These are phyloP conservation scores for Jackrogersella minutella DNA, from an alignment of 495 filamentous ascomycete genomes.

Conservation along the genomic window DNA sequence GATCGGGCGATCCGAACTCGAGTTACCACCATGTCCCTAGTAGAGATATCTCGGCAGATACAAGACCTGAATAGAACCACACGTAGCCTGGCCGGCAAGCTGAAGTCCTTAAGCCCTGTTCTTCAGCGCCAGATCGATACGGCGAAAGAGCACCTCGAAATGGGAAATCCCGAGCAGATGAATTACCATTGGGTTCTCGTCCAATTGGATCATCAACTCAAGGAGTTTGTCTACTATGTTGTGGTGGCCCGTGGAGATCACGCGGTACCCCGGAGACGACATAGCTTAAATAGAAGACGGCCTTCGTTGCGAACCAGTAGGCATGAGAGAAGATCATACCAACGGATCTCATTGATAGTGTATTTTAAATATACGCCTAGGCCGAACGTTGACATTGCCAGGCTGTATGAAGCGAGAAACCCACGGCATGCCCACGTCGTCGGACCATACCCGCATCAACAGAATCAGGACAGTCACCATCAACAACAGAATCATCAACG, in stretches of 20 bases:
- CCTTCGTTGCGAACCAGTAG: constrained; percentile 15
- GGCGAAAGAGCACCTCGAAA: constrained; percentile 35
- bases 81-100: constrained; percentile 38
- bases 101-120: constrained; percentile 34
- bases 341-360: constrained; percentile 47
- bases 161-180: constrained; percentile 22
- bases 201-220: constrained; percentile 48
- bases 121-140: constrained; percentile 47
- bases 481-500: neutral
- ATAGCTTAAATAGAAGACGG: constrained; percentile 10
- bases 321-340: constrained; percentile 20
- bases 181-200: constrained; percentile 43
- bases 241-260: neutral
- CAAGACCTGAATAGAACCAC: constrained; percentile 43
- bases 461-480: neutral
- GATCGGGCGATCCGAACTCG: constrained; percentile 32
- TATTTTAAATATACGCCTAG: constrained; percentile 50
- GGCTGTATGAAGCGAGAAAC: constrained; percentile 36
- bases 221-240: constrained; percentile 13
- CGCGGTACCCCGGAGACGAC: neutral
- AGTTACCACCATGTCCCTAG: constrained; percentile 38
- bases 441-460: neutral
- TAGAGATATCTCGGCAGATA: constrained; percentile 38
- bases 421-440: neutral
- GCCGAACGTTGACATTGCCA: constrained; percentile 37